Evolutionary conservation across 1,284 basidiomycete species (phyloP), one percentile per base, ranked within the genome.

Genomic region (Farysia itapuensis): DNA sequence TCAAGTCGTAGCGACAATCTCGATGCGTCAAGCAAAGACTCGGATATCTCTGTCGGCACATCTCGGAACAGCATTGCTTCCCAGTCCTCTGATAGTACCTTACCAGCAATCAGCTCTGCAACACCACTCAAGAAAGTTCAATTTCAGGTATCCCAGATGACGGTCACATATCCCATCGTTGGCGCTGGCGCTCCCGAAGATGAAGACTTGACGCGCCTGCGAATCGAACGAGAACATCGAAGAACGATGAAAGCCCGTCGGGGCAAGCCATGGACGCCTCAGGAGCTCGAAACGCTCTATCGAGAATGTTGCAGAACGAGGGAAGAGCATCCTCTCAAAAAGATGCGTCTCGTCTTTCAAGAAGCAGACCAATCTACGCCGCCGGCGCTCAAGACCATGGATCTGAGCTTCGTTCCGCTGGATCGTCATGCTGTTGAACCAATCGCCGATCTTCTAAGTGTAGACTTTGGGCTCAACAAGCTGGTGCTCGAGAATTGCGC

Each of bases 241-340:
- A 45, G 60, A 20, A 63, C 44, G 43, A 42, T 71, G 30, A 58
- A 51, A 29, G 53, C 63, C 4, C 41, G 50, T 11, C 54, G 41
- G 12, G 49, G 39, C 32, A 63, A 52, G 48, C 39, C 54, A 18
- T 70, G 64, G 63, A 63, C 69, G 6, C 59, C 68, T 2, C 41
- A 53, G 4, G 69, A 76, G 54, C 61, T 76, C 22, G 67, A 75
- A 35, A 44, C 52, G 9, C 53, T 76, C 29, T 76, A 76, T 30
- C 49, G 68, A n/a, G 59, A 70, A 24, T 75, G 72, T 40, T 76
- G 74, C 33, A 54, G 67, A n/a, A 67, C 64, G 4, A 66, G 74
- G 22, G 72, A 76, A 43, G 72, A 76, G 43, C 53, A 47, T 40
- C 71, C 72, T 6, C 51, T 72, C 19, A 70, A 70, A 25, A 70